phyloP scores from a whole-genome alignment of 345 rosid species.

The Noccaea caerulescens region DNA sequence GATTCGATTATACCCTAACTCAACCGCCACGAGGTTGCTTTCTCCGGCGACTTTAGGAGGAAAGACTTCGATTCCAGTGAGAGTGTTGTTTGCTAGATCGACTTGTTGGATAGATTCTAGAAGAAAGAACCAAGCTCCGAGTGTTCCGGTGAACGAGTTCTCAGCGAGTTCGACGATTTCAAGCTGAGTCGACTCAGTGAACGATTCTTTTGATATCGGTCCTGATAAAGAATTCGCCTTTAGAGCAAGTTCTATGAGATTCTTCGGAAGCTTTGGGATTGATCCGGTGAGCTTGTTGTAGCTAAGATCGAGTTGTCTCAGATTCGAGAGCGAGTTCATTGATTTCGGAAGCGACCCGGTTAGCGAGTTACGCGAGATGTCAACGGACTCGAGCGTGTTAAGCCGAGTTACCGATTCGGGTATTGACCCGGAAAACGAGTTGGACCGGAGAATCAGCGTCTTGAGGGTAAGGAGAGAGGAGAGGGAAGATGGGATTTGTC shows the following conservation, averaged over 20 bases:
- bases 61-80: conserved; percentile 58
- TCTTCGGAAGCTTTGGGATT: conserved; percentile 63
- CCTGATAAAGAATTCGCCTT: conserved; percentile 76
- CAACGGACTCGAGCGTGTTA: conserved; percentile 55
- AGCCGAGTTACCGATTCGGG: conserved; percentile 55
- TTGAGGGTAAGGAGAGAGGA: conserved; percentile 62
- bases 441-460: conserved; percentile 62
- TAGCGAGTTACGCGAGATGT: conserved; percentile 67
- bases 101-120: conserved; percentile 75
- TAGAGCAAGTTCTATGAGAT: conserved; percentile 64
- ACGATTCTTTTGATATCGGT: conserved; percentile 50
- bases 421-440: conserved; percentile 68
- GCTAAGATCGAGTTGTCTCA: conserved; percentile 73
- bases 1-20: conserved; percentile 76
- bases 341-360: conserved; percentile 64
- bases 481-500: conserved; percentile 64
- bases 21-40: conserved; percentile 73
- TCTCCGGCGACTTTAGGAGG: conserved; percentile 45
- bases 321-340: conserved; percentile 44
- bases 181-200: conserved; percentile 61
- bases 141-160: conserved; percentile 71
- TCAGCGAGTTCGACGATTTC: conserved; percentile 83
- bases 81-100: conserved; percentile 71
- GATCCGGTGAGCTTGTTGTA: conserved; percentile 74
- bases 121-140: conserved; percentile 76